A percentile compares a stretch with the other conserved stretches of the same genome.
Evolutionary conservation across 2,329 filamentous ascomycete genomes (phyloP).

Genomic region (Pezicula neosporulosa): DNA sequence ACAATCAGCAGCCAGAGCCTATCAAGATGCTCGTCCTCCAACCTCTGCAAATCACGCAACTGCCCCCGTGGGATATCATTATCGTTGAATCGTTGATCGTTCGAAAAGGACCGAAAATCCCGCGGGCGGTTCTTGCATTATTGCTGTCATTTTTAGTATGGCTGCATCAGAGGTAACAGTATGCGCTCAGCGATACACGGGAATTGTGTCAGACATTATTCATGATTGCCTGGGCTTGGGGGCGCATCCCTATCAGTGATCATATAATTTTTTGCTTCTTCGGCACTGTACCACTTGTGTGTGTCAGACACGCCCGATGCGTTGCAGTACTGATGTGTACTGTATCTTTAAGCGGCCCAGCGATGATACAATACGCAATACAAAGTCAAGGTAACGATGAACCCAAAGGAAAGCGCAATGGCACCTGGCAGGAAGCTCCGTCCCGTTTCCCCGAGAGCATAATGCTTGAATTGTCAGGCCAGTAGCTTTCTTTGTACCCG

Average conservation of each 20-base stretch:
- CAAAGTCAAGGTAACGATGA: no score
- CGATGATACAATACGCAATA: no score
- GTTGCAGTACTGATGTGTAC: no score
- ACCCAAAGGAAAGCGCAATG: neutral
- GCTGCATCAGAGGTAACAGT: neutral
- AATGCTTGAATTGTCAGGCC: neutral
- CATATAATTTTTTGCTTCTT: no score
- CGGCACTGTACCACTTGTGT: no score
- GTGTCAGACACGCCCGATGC: no score
- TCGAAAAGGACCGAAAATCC: conserved; percentile 1
- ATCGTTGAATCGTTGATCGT: neutral
- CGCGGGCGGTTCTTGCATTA: neutral
- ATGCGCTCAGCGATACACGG: no score
- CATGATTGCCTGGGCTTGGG: no score
- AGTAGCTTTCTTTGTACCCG: no score
- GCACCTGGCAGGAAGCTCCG: neutral
- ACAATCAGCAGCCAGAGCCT: neutral
- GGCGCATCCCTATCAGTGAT: no score
- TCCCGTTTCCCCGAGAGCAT: neutral
- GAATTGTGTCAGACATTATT: no score
- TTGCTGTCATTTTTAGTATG: neutral
- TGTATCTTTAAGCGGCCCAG: no score
- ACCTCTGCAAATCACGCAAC: neutral
- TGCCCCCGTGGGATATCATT: neutral
- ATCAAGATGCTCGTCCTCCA: neutral